Conservation (phyloP, 2,329 filamentous ascomycete genomes). For the Talaromyces rugulosus region DNA sequence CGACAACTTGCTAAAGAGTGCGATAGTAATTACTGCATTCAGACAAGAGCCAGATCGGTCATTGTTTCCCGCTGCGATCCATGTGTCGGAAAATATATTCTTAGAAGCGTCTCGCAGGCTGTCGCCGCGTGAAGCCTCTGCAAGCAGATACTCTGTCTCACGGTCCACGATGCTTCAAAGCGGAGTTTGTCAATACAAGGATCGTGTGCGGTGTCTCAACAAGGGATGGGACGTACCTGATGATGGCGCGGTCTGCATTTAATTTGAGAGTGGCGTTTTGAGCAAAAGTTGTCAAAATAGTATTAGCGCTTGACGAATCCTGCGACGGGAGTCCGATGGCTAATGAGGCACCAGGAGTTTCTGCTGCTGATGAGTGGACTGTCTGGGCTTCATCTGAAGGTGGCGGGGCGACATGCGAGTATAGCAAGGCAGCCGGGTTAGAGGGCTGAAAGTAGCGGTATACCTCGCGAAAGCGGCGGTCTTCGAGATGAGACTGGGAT, state of each 20-base stretch:
- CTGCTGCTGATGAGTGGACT: conserved; percentile 6
- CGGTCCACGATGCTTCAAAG: conserved; percentile 41
- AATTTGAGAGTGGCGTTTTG: conserved; percentile 32
- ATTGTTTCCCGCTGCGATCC: neutral
- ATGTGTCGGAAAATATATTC: neutral
- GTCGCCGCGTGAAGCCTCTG: conserved; percentile 45
- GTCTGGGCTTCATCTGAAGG: conserved; percentile 7
- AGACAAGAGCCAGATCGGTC: neutral
- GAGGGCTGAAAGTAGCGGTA: conserved; percentile 38
- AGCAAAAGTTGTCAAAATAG: conserved; percentile 32
- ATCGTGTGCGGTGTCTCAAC: neutral
- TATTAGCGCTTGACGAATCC: conserved; percentile 29
- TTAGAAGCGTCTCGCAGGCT: conserved; percentile 29
- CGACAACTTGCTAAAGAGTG: neutral
- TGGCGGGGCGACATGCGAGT: conserved; percentile 15
- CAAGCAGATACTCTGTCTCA: conserved; percentile 47
- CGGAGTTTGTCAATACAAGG: neutral
- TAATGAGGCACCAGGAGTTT: conserved; percentile 7
- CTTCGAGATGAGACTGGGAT: conserved; percentile 21
- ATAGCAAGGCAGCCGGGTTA: conserved; percentile 18
- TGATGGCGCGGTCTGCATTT: conserved; percentile 34
- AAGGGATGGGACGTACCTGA: conserved; percentile 23
- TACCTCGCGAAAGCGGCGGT: conserved; percentile 34
- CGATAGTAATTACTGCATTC: neutral
- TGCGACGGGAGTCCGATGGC: conserved; percentile 14